These are phyloP conservation scores for Gomphus bonarii DNA, from an alignment of 1,284 basidiomycete species.

Conservation along the genomic window DNA sequence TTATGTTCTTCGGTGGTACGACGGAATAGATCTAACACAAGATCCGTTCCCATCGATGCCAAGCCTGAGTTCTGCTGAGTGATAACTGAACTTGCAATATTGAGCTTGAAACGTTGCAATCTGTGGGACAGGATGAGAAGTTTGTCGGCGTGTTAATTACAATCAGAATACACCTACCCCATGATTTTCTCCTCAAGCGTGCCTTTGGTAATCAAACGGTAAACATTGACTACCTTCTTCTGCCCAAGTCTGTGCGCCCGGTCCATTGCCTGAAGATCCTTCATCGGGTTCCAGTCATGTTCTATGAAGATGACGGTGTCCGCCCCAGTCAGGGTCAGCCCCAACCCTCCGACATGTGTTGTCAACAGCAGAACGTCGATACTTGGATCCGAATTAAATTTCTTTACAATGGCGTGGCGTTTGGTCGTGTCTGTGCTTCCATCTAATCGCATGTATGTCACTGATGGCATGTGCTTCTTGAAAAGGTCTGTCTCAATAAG, in stretches of 20 bases:
- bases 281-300: slow-evolving; percentile 99
- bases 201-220: slow-evolving; percentile 92
- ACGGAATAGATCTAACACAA: slow-evolving; percentile 91
- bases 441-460: slow-evolving; percentile 97
- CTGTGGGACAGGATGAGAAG: slow-evolving; percentile 30
- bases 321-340: slow-evolving; percentile 93
- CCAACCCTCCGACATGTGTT: slow-evolving; percentile 94
- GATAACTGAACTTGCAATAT: slow-evolving; percentile 94
- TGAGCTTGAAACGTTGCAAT: slow-evolving; percentile 96
- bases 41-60: slow-evolving; percentile 93
- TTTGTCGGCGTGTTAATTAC: slow-evolving; percentile 8
- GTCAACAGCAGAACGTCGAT: slow-evolving; percentile 96
- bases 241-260: slow-evolving; percentile 97
- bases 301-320: slow-evolving; percentile 99
- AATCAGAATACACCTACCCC: slow-evolving; percentile 55
- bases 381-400: slow-evolving; percentile 95
- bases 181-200: slow-evolving; percentile 99
- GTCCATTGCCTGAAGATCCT: slow-evolving; percentile 99
- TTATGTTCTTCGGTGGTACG: slow-evolving; percentile 70
- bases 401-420: slow-evolving; percentile 93
- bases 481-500: slow-evolving; percentile 95
- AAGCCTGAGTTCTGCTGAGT: slow-evolving; percentile 95
- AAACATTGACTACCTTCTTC: slow-evolving; percentile 99
- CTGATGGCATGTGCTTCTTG: slow-evolving; percentile 84
- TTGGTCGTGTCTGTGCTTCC: slow-evolving; percentile 83